Percentiles rank a stretch among this genome's conserved stretches.
These are phyloP conservation scores for Ophiostoma novo-ulmi DNA, from an alignment of 2,329 filamentous ascomycete species.

Conservation along the genomic window DNA sequence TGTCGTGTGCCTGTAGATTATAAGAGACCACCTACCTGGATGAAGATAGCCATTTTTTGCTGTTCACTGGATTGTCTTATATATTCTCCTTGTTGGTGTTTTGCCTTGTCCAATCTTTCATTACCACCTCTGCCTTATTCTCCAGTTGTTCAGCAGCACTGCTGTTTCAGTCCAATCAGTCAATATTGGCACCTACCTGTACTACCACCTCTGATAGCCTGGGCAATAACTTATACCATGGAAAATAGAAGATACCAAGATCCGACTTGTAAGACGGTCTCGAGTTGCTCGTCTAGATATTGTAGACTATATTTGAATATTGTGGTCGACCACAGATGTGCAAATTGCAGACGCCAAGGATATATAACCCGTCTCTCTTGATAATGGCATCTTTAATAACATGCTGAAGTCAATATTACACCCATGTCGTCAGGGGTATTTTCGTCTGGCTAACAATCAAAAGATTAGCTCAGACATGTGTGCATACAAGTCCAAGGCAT, in stretches of 20 bases:
- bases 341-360: constrained; percentile 1
- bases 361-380: neutral
- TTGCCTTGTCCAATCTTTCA: neutral
- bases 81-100: neutral
- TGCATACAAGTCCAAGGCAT: too few species aligned
- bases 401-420: neutral
- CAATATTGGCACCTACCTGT: neutral
- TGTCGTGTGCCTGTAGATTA: too few species aligned
- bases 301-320: neutral
- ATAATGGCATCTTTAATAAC: neutral
- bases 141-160: constrained; percentile 2
- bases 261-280: neutral
- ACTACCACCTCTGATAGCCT: neutral
- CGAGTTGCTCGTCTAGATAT: neutral
- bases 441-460: neutral
- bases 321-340: constrained; percentile 2
- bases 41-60: neutral
- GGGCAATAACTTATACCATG: too few species aligned
- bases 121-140: neutral
- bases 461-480: too few species aligned
- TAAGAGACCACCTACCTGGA: neutral
- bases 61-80: neutral
- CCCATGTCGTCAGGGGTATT: neutral
- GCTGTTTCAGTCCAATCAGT: neutral
- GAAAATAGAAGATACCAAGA: neutral